Evolutionary conservation across 495 filamentous ascomycete genomes (phyloP).

Genomic region (Podospora pseudopauciseta): DNA sequence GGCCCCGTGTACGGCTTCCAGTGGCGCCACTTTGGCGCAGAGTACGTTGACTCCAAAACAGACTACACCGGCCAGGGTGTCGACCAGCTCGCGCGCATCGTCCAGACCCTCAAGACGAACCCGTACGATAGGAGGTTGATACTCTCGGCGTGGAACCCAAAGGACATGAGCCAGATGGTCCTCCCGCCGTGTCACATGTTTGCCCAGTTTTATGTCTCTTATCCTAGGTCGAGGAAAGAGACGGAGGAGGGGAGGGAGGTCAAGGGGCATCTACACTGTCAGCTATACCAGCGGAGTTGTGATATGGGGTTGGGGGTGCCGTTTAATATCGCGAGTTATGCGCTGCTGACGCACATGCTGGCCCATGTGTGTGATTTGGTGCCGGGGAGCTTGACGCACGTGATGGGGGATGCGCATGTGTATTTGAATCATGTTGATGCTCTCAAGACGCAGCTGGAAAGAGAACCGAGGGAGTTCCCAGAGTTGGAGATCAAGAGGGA

Average conservation of each 20-base stretch:
- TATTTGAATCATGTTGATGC: slow-evolving; percentile 93
- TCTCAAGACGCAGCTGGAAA: slow-evolving; percentile 69
- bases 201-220: slow-evolving; percentile 95
- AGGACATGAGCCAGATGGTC: slow-evolving; percentile 83
- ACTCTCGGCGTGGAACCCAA: slow-evolving; percentile 88
- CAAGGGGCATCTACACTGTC: slow-evolving; percentile 70
- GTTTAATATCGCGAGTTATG: slow-evolving; percentile 95
- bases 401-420: slow-evolving; percentile 95
- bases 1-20: slow-evolving; percentile 98
- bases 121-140: slow-evolving; percentile 90
- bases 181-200: slow-evolving; percentile 99
- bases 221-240: slow-evolving; percentile 44
- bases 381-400: slow-evolving; percentile 81
- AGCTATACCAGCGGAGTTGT: slow-evolving; percentile 89
- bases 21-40: slow-evolving; percentile 96
- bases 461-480: slow-evolving; percentile 81
- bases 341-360: slow-evolving; percentile 88
- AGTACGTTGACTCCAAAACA: slow-evolving; percentile 70
- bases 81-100: slow-evolving; percentile 83
- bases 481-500: slow-evolving; percentile 65
- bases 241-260: slow-evolving; percentile 36
- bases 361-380: slow-evolving; percentile 79
- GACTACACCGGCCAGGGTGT: slow-evolving; percentile 89
- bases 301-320: slow-evolving; percentile 98
- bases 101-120: slow-evolving; percentile 72